Evolutionary conservation across 768 basidiomycete species (phyloP).

Genomic region (Imleria badia): DNA sequence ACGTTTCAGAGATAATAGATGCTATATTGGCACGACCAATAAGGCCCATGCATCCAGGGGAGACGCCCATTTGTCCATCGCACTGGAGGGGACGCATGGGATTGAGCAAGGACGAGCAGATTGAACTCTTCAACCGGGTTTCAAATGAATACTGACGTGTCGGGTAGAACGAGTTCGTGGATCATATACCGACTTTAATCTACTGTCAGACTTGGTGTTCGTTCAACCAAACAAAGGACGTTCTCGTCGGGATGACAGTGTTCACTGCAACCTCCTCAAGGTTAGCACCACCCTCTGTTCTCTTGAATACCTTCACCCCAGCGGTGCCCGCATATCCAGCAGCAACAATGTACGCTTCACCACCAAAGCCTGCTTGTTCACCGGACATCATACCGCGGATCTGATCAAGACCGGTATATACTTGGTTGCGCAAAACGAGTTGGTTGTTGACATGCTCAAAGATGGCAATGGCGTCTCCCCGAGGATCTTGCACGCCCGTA

Average conservation of each 20-base stretch:
- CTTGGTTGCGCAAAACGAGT: conserved; percentile 48
- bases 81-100: conserved; percentile 80
- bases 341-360: conserved; percentile 55
- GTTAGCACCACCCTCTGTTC: conserved; percentile 52
- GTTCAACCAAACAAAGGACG: conserved; percentile 47
- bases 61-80: conserved; percentile 40
- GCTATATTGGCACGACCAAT: conserved; percentile 36
- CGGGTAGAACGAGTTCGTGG: neutral
- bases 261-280: conserved; percentile 55
- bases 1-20: conserved; percentile 56
- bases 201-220: neutral
- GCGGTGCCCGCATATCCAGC: conserved; percentile 51
- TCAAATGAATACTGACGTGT: neutral
- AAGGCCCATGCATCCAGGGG: conserved; percentile 26
- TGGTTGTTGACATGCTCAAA: conserved; percentile 44
- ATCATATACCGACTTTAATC: neutral
- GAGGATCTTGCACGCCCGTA: conserved; percentile 46
- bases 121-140: conserved; percentile 32
- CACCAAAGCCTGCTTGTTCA: conserved; percentile 37
- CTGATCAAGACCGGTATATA: conserved; percentile 63
- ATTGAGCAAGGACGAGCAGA: conserved; percentile 55
- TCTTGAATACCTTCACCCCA: conserved; percentile 57
- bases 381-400: conserved; percentile 67
- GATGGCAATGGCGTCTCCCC: conserved; percentile 65
- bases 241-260: conserved; percentile 48